A percentile compares a stretch with the other conserved stretches of the same genome.
Conservation (phyloP, 805 yeast genomes). For the Ogataea nitratoaversa region DNA sequence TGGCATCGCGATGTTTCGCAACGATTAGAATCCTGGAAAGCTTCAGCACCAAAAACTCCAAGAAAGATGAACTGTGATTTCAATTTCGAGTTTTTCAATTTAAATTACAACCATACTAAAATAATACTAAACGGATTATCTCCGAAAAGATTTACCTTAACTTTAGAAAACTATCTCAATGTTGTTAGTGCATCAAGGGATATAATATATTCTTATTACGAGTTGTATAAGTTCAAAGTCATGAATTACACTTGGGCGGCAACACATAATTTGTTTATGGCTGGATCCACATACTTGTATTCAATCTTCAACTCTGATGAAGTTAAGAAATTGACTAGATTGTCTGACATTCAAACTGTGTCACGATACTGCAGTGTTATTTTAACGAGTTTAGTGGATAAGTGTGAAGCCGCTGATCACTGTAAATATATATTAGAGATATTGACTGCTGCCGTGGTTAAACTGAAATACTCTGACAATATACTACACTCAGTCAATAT, state of each 20-base stretch:
- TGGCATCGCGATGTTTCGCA: constrained; percentile 59
- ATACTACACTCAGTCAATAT: constrained; percentile 23
- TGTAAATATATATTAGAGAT: constrained; percentile 72
- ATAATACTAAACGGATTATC: constrained; percentile 72
- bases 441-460: constrained; percentile 65
- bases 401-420: constrained; percentile 73
- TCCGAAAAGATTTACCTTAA: constrained; percentile 58
- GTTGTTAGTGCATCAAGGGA: constrained; percentile 64
- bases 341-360: constrained; percentile 47
- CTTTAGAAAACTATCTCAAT: constrained; percentile 47
- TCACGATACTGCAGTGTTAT: constrained; percentile 51
- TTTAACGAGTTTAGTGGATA: constrained; percentile 54
- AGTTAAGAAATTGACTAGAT: constrained; percentile 40
- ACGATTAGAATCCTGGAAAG: constrained; percentile 61
- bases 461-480: constrained; percentile 44
- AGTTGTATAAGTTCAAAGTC: constrained; percentile 49
- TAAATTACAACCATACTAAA: constrained; percentile 75
- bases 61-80: constrained; percentile 70
- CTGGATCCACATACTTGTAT: constrained; percentile 80
- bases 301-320: constrained; percentile 67
- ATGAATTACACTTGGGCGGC: constrained; percentile 93
- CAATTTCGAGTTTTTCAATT: constrained; percentile 60
- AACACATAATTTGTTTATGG: constrained; percentile 82
- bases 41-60: constrained; percentile 49
- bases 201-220: constrained; percentile 59